A percentile compares a stretch with the other conserved stretches of the same genome.
phyloP scores from a whole-genome alignment of 495 filamentous ascomycete genomes.

The Penicillium crystallinum region DNA sequence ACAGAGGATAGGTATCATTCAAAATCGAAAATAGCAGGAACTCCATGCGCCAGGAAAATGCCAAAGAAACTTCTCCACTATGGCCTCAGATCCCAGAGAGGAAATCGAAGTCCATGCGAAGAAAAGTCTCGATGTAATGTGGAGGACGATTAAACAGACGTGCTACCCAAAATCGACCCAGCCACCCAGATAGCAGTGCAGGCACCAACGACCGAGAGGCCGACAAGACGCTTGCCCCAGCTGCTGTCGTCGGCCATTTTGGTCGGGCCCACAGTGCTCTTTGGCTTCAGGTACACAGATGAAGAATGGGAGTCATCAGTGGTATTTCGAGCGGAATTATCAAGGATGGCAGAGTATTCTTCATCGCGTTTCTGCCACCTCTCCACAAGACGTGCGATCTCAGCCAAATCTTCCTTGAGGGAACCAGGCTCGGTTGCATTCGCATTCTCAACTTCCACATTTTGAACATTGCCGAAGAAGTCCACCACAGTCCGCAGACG shows the following conservation, averaged over 20 bases:
- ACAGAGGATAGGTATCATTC: background rate
- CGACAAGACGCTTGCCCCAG: constrained; percentile 66
- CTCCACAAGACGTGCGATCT: constrained; percentile 56
- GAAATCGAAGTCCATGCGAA: background rate
- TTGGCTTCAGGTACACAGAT: constrained; percentile 20
- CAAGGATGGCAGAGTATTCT: constrained; percentile 26
- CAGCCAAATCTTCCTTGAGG: constrained; percentile 69
- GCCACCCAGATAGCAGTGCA: constrained; percentile 65
- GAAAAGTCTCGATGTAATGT: background rate
- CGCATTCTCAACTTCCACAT: constrained; percentile 78
- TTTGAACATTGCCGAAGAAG: constrained; percentile 98
- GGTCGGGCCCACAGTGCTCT: constrained; percentile 49
- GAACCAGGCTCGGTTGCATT: constrained; percentile 47
- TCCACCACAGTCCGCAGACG: constrained; percentile 79
- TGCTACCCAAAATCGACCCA: constrained; percentile 44
- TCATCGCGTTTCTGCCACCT: constrained; percentile 39
- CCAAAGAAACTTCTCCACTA: background rate
- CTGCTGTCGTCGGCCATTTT: constrained; percentile 60
- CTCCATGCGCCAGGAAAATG: background rate
- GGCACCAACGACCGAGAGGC: constrained; percentile 57
- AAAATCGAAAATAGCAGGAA: background rate
- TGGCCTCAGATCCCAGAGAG: too few relatives aligned
- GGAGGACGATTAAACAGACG: constrained; percentile 17
- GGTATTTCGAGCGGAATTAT: constrained; percentile 35
- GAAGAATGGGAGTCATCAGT: constrained; percentile 10